Evolutionary conservation across 2,329 filamentous ascomycete genomes (phyloP).

Genomic region (Colletotrichum sp.): DNA sequence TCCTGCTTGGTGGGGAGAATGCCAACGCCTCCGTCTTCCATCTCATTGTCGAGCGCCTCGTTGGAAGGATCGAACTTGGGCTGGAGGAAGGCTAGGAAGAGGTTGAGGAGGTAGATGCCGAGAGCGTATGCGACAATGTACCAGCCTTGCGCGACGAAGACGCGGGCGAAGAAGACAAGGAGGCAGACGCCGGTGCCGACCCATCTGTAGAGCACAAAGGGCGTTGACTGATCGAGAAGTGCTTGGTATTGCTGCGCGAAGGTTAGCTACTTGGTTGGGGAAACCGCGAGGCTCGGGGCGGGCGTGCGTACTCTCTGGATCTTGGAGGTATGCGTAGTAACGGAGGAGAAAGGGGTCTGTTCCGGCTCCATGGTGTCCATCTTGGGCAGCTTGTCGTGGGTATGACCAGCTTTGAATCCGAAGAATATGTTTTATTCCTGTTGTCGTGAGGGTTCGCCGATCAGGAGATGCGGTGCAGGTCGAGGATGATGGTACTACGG

Average conservation of each 20-base stretch:
- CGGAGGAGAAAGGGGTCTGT: slow-evolving; percentile 88
- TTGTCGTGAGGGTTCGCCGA: neutral
- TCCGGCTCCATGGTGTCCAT: slow-evolving; percentile 93
- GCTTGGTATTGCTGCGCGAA: slow-evolving; percentile 83
- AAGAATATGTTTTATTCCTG: neutral
- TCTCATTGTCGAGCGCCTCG: slow-evolving; percentile 87
- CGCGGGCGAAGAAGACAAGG: slow-evolving; percentile 83
- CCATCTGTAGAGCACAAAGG: slow-evolving; percentile 91
- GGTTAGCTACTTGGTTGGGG: slow-evolving; percentile 22
- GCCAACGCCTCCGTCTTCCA: slow-evolving; percentile 88
- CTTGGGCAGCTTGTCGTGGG: slow-evolving; percentile 23
- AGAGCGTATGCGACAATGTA: slow-evolving; percentile 99
- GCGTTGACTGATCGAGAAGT: slow-evolving; percentile 91
- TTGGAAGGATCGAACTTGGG: slow-evolving; percentile 99
- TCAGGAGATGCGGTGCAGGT: neutral
- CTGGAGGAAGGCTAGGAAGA: slow-evolving; percentile 97
- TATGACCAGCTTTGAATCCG: neutral
- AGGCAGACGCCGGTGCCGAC: slow-evolving; percentile 78
- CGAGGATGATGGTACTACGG: neutral
- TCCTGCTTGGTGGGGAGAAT: slow-evolving; percentile 92
- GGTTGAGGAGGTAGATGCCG: slow-evolving; percentile 97
- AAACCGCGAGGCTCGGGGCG: neutral
- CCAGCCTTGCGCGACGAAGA: slow-evolving; percentile 94
- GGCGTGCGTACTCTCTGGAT: slow-evolving; percentile 69
- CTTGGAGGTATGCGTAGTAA: slow-evolving; percentile 83